Percentiles rank a stretch among this genome's conserved stretches.
Evolutionary conservation across 345 rosid species (phyloP).

Genomic region (Carallia brachiata): DNA sequence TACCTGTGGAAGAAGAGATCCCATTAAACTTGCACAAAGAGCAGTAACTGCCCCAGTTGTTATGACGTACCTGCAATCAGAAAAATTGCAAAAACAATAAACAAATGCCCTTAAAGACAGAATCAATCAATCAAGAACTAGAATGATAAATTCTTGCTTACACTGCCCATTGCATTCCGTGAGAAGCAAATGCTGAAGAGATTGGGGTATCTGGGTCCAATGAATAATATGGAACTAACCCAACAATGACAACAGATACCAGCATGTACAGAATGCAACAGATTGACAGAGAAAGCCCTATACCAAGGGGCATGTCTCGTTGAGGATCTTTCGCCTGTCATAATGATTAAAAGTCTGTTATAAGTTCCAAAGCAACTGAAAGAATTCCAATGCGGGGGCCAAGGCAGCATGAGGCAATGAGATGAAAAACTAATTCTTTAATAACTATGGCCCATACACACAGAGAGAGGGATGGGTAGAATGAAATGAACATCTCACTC

Average conservation of each 20-base stretch:
- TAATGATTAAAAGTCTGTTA: conserved; percentile 8
- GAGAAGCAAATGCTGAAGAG: conserved; percentile 67
- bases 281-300: conserved; percentile 56
- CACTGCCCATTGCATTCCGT: conserved; percentile 81
- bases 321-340: conserved; percentile 59
- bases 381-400: not conserved
- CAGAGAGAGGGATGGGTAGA: no score
- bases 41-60: conserved; percentile 70
- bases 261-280: conserved; percentile 67
- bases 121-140: not conserved
- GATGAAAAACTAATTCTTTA: not conserved
- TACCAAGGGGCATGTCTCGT: conserved; percentile 63
- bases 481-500: no score
- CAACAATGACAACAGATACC: conserved; percentile 63
- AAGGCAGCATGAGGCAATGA: not conserved
- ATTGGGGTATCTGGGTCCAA: conserved; percentile 69
- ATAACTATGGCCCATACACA: no score
- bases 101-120: not conserved
- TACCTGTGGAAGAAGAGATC: conserved; percentile 70
- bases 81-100: not conserved
- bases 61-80: conserved; percentile 43
- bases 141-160: conserved; percentile 27
- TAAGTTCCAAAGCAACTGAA: not conserved
- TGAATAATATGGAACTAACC: conserved; percentile 60
- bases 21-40: conserved; percentile 63